Base-by-base conservation (phyloP, 129 eudicot genomes). In the Escallonia herrerae region DNA sequence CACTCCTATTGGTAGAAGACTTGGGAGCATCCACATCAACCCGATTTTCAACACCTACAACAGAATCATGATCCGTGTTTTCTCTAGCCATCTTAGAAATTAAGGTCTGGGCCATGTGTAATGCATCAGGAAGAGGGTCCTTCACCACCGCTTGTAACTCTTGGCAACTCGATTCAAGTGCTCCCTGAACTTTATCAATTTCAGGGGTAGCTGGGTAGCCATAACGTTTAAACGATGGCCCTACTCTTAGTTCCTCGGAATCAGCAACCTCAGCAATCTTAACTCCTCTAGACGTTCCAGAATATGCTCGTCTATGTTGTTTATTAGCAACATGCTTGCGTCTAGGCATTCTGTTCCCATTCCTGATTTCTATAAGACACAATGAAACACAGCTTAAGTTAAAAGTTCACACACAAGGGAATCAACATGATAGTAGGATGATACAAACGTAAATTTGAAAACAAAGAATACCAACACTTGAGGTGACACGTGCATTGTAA, bases 41-140 rank as follows among this genome's bases (percentile, higher is more conserved):
- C 67, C 61, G 68, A 63, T 11, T 66, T 39, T 63, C 50, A 73
- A 67, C 60, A 56, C 53, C 73, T 67, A 62, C 78, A 49, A 12
- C 72, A 58, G 69, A 69, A 13, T 73, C 77, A 51, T 58, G 72
- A 66, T 9, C 50, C n/a, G 7, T 66, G 14, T 68, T 74, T 43
- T 66, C 71, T 60, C 72, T 52, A 12, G 10, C 71, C 60, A 44
- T 62, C 60, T 38, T 58, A 58, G 74, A 54, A 41, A 52, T 55
- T 37, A 83, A 58, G 54, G 82, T 70, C 40, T 87, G 74, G 3
- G 97, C 95, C 43, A 62, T 38, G 54, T 42, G 75, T 74, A 81
- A 58, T 55, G 96, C 96, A 61, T 83, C 95, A 6, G 82, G 83
- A 75, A 89, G 90, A 38, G 98, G 96, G 71, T 86, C 96, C 46